phyloP scores from a whole-genome alignment of 1,284 basidiomycete species.

The Porodaedalea pini region DNA sequence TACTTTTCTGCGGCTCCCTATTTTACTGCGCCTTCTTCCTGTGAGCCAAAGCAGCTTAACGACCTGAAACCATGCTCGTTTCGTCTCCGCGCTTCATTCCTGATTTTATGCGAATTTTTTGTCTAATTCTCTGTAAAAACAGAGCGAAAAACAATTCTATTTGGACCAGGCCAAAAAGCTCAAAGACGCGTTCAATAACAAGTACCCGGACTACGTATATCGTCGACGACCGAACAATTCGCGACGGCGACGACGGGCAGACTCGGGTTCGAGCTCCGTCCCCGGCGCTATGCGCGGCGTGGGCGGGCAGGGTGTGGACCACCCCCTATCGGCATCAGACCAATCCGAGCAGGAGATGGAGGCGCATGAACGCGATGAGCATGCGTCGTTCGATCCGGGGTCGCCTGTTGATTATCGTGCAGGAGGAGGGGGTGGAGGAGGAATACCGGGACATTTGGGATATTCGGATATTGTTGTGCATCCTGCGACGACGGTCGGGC shows the following conservation, averaged over 20 bases:
- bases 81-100: too few species aligned
- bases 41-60: too few species aligned
- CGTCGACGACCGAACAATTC: constrained; percentile 79
- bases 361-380: not conserved
- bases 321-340: not conserved
- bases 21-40: too few species aligned
- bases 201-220: constrained; percentile 85
- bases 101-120: not conserved
- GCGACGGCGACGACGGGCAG: constrained; percentile 61
- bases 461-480: constrained; percentile 3
- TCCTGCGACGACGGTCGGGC: constrained; percentile 15
- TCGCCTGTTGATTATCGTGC: not conserved
- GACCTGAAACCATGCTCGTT: too few species aligned
- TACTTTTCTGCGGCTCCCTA: too few species aligned
- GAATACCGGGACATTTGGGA: not conserved
- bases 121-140: constrained; percentile 8
- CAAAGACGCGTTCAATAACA: constrained; percentile 79
- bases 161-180: constrained; percentile 77
- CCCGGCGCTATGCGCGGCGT: constrained; percentile 12
- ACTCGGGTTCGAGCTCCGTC: constrained; percentile 30
- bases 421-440: not conserved
- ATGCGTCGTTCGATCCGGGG: not conserved
- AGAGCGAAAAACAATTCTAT: constrained; percentile 81
- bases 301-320: not conserved
- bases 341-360: not conserved